Evolutionary conservation across 306 rosid genomes (phyloP), one percentile per base, ranked within the genome.

Genomic region (Lagenaria siceraria): DNA sequence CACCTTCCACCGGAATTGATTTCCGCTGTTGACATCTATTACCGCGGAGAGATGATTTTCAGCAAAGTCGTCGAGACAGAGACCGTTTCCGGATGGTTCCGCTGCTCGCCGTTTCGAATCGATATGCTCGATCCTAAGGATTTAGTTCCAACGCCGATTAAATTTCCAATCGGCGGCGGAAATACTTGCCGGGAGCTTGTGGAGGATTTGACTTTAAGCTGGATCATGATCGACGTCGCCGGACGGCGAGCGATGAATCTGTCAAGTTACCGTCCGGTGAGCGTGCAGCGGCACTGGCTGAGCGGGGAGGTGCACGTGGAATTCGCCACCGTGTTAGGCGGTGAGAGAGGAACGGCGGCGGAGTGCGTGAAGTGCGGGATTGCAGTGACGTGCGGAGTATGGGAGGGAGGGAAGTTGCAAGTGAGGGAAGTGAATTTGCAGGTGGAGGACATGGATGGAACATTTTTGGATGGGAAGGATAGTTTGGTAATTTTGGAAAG

Each of bases 381-480:
- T 49, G 63, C 72, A 81, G 88, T 90, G 51, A 86, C 86, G 76
- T 88, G 82, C 77, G 81, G 86, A 1, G 83, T 74, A 7, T 81
- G 83, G 48, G 86, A 77, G 59, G 87, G 83, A 42, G 83, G 79
- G 79, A 85, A 62, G 13, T 46, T 94, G 84, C 81, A 82, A 31
- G 86, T 89, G 80, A 89, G 89, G 82, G 98, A 91, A 80, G 86
- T 80, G 71, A 84, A 90, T 38, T 43, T 93, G 83, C 81, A 82
- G 80, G 83, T 85, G 83, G 95, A 91, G 88, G 92, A 91, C 82
- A 65, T 91, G 96, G 98, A 93, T 0, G 97, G 93, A 17, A 78
- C 11, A 73, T 85, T 84, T 0, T 49, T 93, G 75, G 86, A 87
- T 22, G 97, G 97, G 51, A 83, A 69, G 89, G 92, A 89, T 0